A percentile compares a stretch with the other conserved stretches of the same genome.
phyloP scores from a whole-genome alignment of 306 rosid genomes.

The peach (Prunus persica) region Prunus_persica_NCBIv2 NC_034016.1:21652501-21653000 shows the following conservation, averaged over 20 bases:
- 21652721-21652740: not conserved
- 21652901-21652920: conserved; percentile 98
- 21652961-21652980: conserved; percentile 19
- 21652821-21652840: conserved; percentile 36
- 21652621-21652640: conserved; percentile 54
- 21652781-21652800: conserved; percentile 2
- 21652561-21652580: not conserved
- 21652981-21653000: not conserved
- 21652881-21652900: conserved; percentile 95
- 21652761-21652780: conserved; percentile 5
- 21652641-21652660: conserved; percentile 95
- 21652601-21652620: not conserved
- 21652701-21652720: conserved; percentile 66
- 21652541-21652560: not conserved
- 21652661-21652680: conserved; percentile 94
- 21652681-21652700: conserved; percentile 99
- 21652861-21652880: conserved; percentile 99
- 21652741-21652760: conserved; percentile 1
- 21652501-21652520: not conserved
- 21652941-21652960: not conserved
- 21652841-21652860: conserved; percentile 84
- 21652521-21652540: conserved; percentile 5
- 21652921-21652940: conserved; percentile 30
- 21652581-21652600: conserved; percentile 22
- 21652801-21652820: conserved; percentile 19